Conservation (phyloP, 2,329 filamentous ascomycete genomes). For the Anthostomella pinea region DNA sequence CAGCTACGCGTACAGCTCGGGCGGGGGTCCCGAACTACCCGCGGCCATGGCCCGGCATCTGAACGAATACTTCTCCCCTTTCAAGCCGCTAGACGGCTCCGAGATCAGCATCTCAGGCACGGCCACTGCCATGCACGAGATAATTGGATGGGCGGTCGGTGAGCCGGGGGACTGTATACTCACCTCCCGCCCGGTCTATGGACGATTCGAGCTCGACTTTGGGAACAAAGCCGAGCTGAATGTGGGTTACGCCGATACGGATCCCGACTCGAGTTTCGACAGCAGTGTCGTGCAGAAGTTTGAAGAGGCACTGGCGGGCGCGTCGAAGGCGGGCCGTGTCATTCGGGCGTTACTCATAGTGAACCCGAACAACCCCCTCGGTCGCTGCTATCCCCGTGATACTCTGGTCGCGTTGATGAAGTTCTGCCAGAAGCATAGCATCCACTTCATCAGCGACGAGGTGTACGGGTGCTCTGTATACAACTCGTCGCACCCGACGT, state of each 20-base stretch:
- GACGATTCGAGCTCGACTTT: slow-evolving; percentile 38
- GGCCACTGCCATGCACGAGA: slow-evolving; percentile 19
- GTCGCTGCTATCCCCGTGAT: slow-evolving; percentile 42
- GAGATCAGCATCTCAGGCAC: slow-evolving; percentile 21
- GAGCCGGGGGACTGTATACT: slow-evolving; percentile 26
- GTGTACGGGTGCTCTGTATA: slow-evolving; percentile 54
- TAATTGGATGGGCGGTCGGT: slow-evolving; percentile 21
- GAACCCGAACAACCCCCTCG: slow-evolving; percentile 53
- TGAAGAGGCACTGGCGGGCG: slow-evolving; percentile 28
- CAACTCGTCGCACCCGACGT: slow-evolving; percentile 25
- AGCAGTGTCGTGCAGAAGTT: slow-evolving; percentile 36
- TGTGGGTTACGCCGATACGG: slow-evolving; percentile 36
- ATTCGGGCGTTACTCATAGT: slow-evolving; percentile 34
- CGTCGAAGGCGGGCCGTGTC: too few species aligned
- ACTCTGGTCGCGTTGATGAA: slow-evolving; percentile 43
- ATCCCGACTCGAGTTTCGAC: slow-evolving; percentile 39
- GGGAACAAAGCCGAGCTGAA: slow-evolving; percentile 28
- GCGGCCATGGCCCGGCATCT: slow-evolving; percentile 17
- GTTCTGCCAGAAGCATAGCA: slow-evolving; percentile 46
- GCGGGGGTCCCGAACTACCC: slow-evolving; percentile 20
- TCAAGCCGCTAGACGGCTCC: slow-evolving; percentile 8
- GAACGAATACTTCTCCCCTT: slow-evolving; percentile 18
- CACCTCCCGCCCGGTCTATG: slow-evolving; percentile 30
- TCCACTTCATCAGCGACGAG: slow-evolving; percentile 58
- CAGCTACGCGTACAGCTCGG: slow-evolving; percentile 35